Base-by-base conservation (phyloP, 768 basidiomycete genomes). In the Suillus spraguei region DNA sequence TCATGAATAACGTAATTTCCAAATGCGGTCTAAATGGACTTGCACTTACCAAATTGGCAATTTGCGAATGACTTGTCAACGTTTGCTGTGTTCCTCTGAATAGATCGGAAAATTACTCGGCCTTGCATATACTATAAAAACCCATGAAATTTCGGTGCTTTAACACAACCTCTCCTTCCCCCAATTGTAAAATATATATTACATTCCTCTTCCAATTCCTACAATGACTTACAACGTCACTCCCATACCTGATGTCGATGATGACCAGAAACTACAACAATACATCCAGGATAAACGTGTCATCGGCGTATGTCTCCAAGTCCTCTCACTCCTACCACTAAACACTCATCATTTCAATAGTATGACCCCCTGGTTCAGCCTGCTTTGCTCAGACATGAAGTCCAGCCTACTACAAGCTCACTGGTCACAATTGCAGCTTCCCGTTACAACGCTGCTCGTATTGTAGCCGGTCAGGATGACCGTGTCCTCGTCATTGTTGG, bases 301-400 rank as follows among this genome's bases (percentile, higher is more conserved):
- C 77, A 81, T 90, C 58, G 90, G 90, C 59, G 90, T 92, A 83
- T 65, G 88, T 53, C 53, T 42, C 13, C 2, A 22, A 24, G 60
- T 14, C 1, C 10, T 24, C 47, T 39, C 59, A 56, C 41, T 14
- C 47, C 10, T 36, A 24, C 60, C 2, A 35, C 20, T 46, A 52
- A 24, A n/a, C 35, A 24, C 24, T 49, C 58, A 32, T 50, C 41
- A 58, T 73, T 71, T 60, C 20, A 66, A 16, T 70, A 95, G 93
- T 97, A 98, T 74, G 96, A 98, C 69, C 96, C 97, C n/a, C 86
- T 98, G 49, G 88, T 97, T 64, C 94, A 96, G 70, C 97, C 96
- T 7, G 92, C 92, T 2, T 81, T 99, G 59, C 88, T 99, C 61
- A 84, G 91, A 64, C 90, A 95, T 66, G 96, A 99, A 69, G 84